Conservation (phyloP, 2,329 filamentous ascomycete genomes). For the Intubia oerlemansii region DNA sequence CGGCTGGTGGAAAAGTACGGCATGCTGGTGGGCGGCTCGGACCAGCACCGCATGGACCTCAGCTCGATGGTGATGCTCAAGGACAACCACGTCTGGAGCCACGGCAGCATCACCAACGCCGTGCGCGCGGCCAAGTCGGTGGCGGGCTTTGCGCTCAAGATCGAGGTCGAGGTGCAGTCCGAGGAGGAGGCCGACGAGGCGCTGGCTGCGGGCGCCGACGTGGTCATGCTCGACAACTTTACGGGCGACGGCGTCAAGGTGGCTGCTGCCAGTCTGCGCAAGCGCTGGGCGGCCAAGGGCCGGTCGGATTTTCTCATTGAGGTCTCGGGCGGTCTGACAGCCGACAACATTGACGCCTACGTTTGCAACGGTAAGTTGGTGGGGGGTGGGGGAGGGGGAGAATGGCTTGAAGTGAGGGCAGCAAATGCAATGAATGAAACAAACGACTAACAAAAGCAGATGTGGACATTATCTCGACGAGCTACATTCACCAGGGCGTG, state of each 20-base stretch:
- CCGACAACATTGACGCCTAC: constrained; percentile 65
- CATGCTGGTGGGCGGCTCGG: constrained; percentile 83
- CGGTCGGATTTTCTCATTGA: constrained; percentile 52
- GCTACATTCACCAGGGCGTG: constrained; percentile 89
- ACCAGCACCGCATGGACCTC: constrained; percentile 79
- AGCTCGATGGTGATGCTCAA: constrained; percentile 97
- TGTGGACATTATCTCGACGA: constrained; percentile 89
- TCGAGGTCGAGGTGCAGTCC: constrained; percentile 87
- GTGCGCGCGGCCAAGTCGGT: constrained; percentile 66
- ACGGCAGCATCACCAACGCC: constrained; percentile 66
- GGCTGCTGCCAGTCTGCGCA: constrained; percentile 56
- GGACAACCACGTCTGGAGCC: constrained; percentile 94
- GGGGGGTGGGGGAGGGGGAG: no score
- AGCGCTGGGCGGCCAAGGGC: constrained; percentile 53
- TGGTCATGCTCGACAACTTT: constrained; percentile 97
- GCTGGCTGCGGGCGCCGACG: constrained; percentile 73
- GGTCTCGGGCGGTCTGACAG: constrained; percentile 74
- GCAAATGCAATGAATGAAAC: no score
- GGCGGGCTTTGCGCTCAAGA: constrained; percentile 77
- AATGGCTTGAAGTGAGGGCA: no score
- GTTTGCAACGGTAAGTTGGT: constrained; percentile 43
- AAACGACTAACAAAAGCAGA: no score
- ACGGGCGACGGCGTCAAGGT: constrained; percentile 53
- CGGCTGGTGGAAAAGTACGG: constrained; percentile 94
- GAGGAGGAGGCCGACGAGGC: constrained; percentile 82